A percentile compares a stretch with the other conserved stretches of the same genome.
phyloP scores from a whole-genome alignment of 202 grass and related monocot species.

The Zoysia matrella region DNA sequence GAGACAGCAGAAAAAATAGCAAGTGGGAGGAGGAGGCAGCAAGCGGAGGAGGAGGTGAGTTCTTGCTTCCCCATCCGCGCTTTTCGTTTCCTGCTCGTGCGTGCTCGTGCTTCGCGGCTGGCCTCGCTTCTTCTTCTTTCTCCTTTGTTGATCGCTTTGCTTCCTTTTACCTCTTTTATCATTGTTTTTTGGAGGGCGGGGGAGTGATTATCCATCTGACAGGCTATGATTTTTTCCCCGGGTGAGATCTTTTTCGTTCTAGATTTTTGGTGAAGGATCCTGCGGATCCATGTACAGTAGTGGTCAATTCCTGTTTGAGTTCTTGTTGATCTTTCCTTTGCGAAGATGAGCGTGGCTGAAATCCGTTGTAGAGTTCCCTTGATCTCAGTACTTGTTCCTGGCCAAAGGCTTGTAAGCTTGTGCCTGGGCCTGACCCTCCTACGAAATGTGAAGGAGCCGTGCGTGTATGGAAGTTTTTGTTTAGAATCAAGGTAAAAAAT shows the following conservation, averaged over 20 bases:
- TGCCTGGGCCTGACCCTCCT: neutral
- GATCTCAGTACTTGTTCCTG: conserved; percentile 3
- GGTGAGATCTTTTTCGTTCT: neutral
- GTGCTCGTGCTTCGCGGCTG: neutral
- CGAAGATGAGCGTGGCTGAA: neutral
- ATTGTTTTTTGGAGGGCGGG: conserved; percentile 13
- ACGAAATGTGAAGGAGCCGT: neutral
- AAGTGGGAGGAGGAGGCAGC: conserved; percentile 43
- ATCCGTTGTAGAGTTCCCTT: conserved; percentile 23
- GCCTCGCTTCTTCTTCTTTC: neutral
- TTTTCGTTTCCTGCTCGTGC: conserved; percentile 1
- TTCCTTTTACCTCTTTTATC: too few relatives aligned
- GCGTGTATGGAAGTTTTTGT: conserved; percentile 5
- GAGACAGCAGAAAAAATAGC: conserved; percentile 35
- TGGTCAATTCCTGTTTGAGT: conserved; percentile 50
- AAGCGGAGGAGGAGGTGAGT: conserved; percentile 39
- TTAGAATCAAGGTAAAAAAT: neutral
- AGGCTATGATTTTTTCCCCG: neutral
- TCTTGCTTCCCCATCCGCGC: conserved; percentile 9
- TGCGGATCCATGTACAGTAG: neutral
- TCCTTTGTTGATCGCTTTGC: neutral
- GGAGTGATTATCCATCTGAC: neutral
- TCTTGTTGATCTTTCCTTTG: conserved; percentile 2
- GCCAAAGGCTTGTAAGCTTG: neutral
- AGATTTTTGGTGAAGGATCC: conserved; percentile 1